These are phyloP conservation scores for Penicillium taxi DNA, from an alignment of 495 filamentous ascomycete genomes.

Conservation along the genomic window DNA sequence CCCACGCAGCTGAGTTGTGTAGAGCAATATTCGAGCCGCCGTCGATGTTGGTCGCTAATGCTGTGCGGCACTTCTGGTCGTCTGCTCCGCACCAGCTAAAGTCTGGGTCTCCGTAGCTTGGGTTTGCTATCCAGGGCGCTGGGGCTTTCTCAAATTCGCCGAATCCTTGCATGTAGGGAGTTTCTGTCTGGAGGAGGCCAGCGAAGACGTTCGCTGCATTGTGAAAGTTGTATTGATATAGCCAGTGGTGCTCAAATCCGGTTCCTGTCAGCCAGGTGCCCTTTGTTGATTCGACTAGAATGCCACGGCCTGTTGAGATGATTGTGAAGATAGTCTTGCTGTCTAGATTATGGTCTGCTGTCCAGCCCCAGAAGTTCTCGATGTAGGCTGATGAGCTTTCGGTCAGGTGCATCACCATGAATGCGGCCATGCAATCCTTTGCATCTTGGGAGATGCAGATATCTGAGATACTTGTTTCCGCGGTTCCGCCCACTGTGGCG, in stretches of 20 bases:
- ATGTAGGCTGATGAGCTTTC: conserved; percentile 44
- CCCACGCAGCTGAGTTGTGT: conserved; percentile 49
- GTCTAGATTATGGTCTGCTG: conserved; percentile 50
- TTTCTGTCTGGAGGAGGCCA: conserved; percentile 37
- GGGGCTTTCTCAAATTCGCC: conserved; percentile 30
- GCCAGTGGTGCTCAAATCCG: conserved; percentile 41
- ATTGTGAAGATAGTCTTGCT: conserved; percentile 22
- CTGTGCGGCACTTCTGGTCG: conserved; percentile 35
- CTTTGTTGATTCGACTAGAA: conserved; percentile 40
- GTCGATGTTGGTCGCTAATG: conserved; percentile 29
- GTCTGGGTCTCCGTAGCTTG: conserved; percentile 36
- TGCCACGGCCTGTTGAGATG: conserved; percentile 44
- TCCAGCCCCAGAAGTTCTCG: conserved; percentile 57
- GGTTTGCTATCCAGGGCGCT: conserved; percentile 32
- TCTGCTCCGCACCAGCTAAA: conserved; percentile 28
- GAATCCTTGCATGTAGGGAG: conserved; percentile 40
- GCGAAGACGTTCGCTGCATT: conserved; percentile 41
- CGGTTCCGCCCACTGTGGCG: conserved; percentile 45
- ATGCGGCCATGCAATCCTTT: conserved; percentile 40
- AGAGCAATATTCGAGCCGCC: conserved; percentile 43
- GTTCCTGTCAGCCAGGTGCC: conserved; percentile 38
- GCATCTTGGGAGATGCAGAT: conserved; percentile 33
- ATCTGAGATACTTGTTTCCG: conserved; percentile 28
- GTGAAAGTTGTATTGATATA: conserved; percentile 46
- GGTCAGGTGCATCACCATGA: conserved; percentile 46